These are phyloP conservation scores for Kewa caespitosa DNA, from an alignment of 179 eudicot species.

Conservation along the genomic window DNA sequence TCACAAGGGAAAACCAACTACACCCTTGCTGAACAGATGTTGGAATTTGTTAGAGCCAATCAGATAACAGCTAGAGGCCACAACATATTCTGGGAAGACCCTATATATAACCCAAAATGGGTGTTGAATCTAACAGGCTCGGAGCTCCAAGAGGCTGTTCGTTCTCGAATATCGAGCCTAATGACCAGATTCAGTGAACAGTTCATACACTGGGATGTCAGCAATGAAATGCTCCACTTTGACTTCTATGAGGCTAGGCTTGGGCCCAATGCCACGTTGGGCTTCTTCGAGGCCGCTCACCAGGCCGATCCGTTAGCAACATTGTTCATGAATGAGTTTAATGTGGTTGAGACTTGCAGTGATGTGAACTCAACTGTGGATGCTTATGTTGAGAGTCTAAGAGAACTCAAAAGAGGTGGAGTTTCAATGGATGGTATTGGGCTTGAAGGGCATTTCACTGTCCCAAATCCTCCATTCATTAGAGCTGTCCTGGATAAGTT, in stretches of 20 bases:
- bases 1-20: conserved; percentile 61
- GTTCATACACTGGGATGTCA: conserved; percentile 92
- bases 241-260: conserved; percentile 71
- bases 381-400: conserved; percentile 45
- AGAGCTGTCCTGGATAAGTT: conserved; percentile 77
- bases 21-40: conserved; percentile 69
- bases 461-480: conserved; percentile 78
- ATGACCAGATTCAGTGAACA: conserved; percentile 61
- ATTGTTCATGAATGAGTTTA: conserved; percentile 84
- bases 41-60: conserved; percentile 62
- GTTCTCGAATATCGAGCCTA: conserved; percentile 51
- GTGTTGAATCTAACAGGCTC: conserved; percentile 49
- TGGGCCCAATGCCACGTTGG: conserved; percentile 60
- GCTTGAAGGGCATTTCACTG: conserved; percentile 67
- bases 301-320: conserved; percentile 67
- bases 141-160: conserved; percentile 52
- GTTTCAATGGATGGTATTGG: conserved; percentile 78
- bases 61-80: conserved; percentile 74
- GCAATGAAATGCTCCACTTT: conserved; percentile 83
- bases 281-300: conserved; percentile 59
- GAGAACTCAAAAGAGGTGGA: conserved; percentile 60
- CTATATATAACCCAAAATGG: conserved; percentile 65
- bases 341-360: conserved; percentile 79
- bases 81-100: conserved; percentile 95
- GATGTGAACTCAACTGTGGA: conserved; percentile 78